Evolutionary conservation across 2,329 filamentous ascomycete genomes (phyloP), one percentile per base, ranked within the genome.

Genomic region (Colletotrichum karsti): DNA sequence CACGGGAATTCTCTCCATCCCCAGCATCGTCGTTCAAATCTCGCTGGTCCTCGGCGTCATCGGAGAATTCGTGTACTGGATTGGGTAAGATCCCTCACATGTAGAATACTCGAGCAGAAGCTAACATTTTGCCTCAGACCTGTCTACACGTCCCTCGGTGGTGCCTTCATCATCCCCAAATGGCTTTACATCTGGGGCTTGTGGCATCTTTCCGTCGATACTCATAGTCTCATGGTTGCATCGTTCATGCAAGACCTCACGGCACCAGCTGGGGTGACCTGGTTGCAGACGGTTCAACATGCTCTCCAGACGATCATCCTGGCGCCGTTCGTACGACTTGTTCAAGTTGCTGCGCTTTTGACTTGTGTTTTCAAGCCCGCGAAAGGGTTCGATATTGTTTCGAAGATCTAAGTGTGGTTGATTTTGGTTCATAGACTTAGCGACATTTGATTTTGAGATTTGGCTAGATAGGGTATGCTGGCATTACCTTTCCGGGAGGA

Each of bases 101-200:
- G 0, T 1, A 13, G 1, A n/a, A 10, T 5, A 8, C 3, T 22
- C 0, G 6, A 13, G 28, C 30, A 1, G 4, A 18, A 15, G n/a
- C 50, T 54, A 6, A 55, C 33, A 0, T 7, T 41, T 20, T 3
- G 3, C 18, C 9, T 2, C 26, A 57, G 54, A 24, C 54, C 54
- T 4, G 30, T 57, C 28, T 57, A 57, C n/a, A 57, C 54, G 1
- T 37, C 42, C n/a, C 37, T 57, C 15, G 54, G 54, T 9, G 54
- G 54, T 26, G 24, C 26, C n/a, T 57, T 57, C 26, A 33, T 57
- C 8, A 57, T 57, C 2, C 54, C 54, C 4, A 57, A 57, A 15
- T 57, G 54, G 54, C 39, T 57, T 15, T 57, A 44, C n/a, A 57
- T 57, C 12, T 57, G 54, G 54, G 54, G 54, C 2, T 24, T 57